Evolutionary conservation across 768 basidiomycete genomes (phyloP), one percentile per base, ranked within the genome.

Genomic region (Kwoniella heveanensis): DNA sequence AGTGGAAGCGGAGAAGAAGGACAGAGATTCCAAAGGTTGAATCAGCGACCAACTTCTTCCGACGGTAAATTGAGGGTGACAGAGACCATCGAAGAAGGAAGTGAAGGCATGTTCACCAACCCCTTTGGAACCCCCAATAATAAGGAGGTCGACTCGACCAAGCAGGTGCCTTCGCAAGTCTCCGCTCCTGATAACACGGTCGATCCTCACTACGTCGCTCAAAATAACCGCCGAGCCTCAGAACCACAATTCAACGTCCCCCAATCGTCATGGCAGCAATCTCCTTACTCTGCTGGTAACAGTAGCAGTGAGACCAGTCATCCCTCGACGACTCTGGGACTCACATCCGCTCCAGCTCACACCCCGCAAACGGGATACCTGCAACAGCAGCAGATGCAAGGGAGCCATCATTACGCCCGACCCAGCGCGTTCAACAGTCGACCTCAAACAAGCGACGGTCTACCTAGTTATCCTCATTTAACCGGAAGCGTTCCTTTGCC

Each of bases 361-460:
- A 37, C 62, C 1, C 51, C 54, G 12, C 53, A 65, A 10, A 55
- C 62, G 21, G 62, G 65, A 19, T 47, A 48, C 50, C 19, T 64
- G 26, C 62, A 64, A 39, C 62, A 64, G 24, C 67, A 68, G 47
- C 62, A 58, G 36, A 49, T 59, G 25, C 57, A 51, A 65, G 44
- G 47, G 12, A 46, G 27, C 12, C 26, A 54, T 26, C 58, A 19
- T 7, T 55, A 60, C 9, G 27, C 60, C 26, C 66, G 68, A 25
- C 61, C 67, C 5, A n/a, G 17, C 25, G 36, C 51, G 4, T 68
- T 30, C 49, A 24, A 30, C 17, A 37, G 56, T 30, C 60, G 76
- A 32, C 76, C 76, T 2, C 76, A 77, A 51, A 77, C 76, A 21
- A 66, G 63, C 17, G 76, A 77, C 32, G 76, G 76, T 10, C 46